Evolutionary conservation across 2,329 filamentous ascomycete species (phyloP).

Genomic region (Hypoxylon sp.): DNA sequence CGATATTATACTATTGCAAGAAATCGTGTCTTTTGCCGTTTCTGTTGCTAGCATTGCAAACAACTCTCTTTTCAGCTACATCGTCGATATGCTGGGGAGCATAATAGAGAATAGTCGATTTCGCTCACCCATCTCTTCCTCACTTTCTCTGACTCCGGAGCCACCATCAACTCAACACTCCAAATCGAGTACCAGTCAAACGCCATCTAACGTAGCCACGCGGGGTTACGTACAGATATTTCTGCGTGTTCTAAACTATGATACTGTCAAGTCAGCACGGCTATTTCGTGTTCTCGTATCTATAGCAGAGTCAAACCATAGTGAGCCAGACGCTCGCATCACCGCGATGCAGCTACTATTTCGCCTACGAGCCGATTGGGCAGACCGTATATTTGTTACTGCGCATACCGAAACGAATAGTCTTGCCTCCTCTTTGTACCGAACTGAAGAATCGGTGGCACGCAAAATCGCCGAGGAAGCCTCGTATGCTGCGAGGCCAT

Average conservation of each 20-base stretch:
- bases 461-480: conserved; percentile 68
- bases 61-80: conserved; percentile 70
- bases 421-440: conserved; percentile 79
- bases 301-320: conserved; percentile 72
- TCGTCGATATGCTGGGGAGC: conserved; percentile 67
- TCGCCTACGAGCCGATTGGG: conserved; percentile 85
- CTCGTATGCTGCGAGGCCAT: conserved; percentile 61
- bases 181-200: conserved; percentile 58
- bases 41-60: conserved; percentile 74
- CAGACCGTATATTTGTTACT: conserved; percentile 81
- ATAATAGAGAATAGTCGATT: conserved; percentile 67
- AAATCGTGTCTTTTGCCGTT: conserved; percentile 75
- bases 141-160: conserved; percentile 48
- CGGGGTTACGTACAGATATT: conserved; percentile 83
- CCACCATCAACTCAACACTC: conserved; percentile 50
- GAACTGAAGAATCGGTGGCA: conserved; percentile 69
- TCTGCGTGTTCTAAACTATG: conserved; percentile 77
- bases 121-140: conserved; percentile 59
- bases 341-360: conserved; percentile 85
- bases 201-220: conserved; percentile 78
- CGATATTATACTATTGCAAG: conserved; percentile 75
- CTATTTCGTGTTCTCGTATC: conserved; percentile 75
- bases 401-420: conserved; percentile 79
- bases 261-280: conserved; percentile 74
- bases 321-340: conserved; percentile 78